These are phyloP conservation scores for Fusarium subtropicale DNA, from an alignment of 2,329 filamentous ascomycete genomes.

Conservation along the genomic window DNA sequence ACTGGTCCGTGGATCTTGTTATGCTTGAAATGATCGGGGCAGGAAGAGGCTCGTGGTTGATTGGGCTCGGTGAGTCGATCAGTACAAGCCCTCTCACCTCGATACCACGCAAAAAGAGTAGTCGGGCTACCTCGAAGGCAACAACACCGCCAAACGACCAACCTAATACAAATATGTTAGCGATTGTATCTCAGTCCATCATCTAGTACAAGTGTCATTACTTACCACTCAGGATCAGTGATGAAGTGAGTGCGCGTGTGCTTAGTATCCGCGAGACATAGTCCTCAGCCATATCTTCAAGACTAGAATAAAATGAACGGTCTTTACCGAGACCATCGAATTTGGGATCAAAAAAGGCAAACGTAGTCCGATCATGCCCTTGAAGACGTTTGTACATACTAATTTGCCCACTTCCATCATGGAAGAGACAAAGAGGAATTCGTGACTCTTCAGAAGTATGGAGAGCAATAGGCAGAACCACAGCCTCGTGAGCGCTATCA, in stretches of 20 bases:
- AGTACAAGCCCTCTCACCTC: neutral
- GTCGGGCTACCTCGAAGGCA: neutral
- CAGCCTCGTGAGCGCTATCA: neutral
- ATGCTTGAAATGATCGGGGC: neutral
- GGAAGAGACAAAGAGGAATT: conserved; percentile 2
- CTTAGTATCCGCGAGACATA: neutral
- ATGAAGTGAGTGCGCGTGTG: neutral
- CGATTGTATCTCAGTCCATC: neutral
- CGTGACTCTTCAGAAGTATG: neutral
- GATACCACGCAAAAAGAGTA: neutral
- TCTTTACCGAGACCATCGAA: neutral
- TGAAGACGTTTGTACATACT: conserved; percentile 5
- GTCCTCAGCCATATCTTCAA: neutral
- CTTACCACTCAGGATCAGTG: neutral
- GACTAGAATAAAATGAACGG: neutral
- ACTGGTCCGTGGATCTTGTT: neutral
- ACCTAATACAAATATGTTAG: neutral
- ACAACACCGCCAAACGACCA: conserved; percentile 12
- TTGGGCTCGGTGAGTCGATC: neutral
- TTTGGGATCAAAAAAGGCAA: conserved; percentile 4
- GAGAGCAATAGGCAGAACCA: neutral
- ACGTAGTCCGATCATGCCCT: neutral
- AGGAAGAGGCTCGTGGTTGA: conserved; percentile 7
- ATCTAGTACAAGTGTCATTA: no score
- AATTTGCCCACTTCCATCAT: conserved; percentile 7